These are phyloP conservation scores for Yamadazyma nakazawae DNA, from an alignment of 805 yeast genomes.

Conservation along the genomic window DNA sequence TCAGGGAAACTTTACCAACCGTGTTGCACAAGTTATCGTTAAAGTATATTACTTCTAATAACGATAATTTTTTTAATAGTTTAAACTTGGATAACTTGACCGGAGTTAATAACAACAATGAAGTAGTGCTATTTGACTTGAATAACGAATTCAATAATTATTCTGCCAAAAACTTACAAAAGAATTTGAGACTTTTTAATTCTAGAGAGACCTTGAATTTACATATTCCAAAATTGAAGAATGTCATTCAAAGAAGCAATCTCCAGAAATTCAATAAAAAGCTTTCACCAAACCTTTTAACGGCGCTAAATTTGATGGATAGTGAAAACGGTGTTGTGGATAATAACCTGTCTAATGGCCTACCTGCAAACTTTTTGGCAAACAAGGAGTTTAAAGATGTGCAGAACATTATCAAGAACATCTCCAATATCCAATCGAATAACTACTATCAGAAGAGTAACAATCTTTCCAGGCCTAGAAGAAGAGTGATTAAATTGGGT, in stretches of 20 bases:
- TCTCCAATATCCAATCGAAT: conserved; percentile 45
- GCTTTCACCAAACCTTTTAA: conserved; percentile 34
- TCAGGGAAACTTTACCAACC: conserved; percentile 81
- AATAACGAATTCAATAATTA: conserved; percentile 50
- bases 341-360: conserved; percentile 26
- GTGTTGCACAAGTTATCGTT: conserved; percentile 73
- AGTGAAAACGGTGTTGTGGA: conserved; percentile 15
- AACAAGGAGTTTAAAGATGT: conserved; percentile 28
- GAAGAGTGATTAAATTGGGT: conserved; percentile 38
- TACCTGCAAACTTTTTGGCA: conserved; percentile 37
- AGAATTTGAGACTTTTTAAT: conserved; percentile 46
- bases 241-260: conserved; percentile 56
- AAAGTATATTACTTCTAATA: conserved; percentile 35
- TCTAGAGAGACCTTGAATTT: conserved; percentile 81
- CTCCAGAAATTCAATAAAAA: conserved; percentile 41
- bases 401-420: conserved; percentile 35
- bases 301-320: conserved; percentile 31
- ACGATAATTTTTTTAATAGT: conserved; percentile 6
- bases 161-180: conserved; percentile 49
- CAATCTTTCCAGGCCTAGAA: conserved; percentile 33
- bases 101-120: conserved; percentile 8
- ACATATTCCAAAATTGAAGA: conserved; percentile 54
- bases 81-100: conserved; percentile 5
- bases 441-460: conserved; percentile 34
- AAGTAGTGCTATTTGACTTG: conserved; percentile 45